Conservation (phyloP, 495 filamentous ascomycete genomes). For the Penicillium odoratum region DNA sequence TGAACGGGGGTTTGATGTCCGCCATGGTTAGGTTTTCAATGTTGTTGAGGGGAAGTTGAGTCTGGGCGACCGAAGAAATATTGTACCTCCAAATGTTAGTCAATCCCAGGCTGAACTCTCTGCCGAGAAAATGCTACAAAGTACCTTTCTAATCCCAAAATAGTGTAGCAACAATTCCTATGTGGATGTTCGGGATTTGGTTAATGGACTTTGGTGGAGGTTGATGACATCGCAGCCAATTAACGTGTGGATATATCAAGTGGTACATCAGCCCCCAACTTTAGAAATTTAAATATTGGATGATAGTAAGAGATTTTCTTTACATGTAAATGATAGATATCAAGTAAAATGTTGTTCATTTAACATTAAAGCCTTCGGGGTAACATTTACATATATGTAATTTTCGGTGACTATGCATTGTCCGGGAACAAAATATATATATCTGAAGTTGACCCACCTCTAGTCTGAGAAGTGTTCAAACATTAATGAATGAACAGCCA, state of each 20-base stretch:
- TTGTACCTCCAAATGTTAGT: background rate
- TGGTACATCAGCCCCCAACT: background rate
- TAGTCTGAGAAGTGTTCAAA: too few species aligned
- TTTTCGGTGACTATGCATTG: too few species aligned
- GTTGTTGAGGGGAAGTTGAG: background rate
- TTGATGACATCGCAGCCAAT: background rate
- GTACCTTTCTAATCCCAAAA: background rate
- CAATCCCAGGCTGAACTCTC: background rate
- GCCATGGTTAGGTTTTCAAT: conserved; percentile 40
- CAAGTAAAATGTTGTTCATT: too few species aligned
- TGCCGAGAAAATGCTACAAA: background rate
- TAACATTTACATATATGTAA: too few species aligned
- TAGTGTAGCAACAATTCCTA: background rate
- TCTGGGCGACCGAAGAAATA: background rate
- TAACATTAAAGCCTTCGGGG: too few species aligned
- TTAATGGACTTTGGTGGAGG: background rate
- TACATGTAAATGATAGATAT: too few species aligned
- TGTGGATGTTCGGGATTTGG: background rate
- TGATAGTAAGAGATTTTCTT: too few species aligned
- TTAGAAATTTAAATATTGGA: background rate
- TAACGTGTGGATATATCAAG: background rate
- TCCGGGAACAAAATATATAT: too few species aligned
- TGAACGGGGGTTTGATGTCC: conserved; percentile 74
- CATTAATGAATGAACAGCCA: too few species aligned
- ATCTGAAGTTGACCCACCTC: too few species aligned